phyloP scores from a whole-genome alignment of 2,329 filamentous ascomycete species.

The Arachnopeziza araneosa region DNA sequence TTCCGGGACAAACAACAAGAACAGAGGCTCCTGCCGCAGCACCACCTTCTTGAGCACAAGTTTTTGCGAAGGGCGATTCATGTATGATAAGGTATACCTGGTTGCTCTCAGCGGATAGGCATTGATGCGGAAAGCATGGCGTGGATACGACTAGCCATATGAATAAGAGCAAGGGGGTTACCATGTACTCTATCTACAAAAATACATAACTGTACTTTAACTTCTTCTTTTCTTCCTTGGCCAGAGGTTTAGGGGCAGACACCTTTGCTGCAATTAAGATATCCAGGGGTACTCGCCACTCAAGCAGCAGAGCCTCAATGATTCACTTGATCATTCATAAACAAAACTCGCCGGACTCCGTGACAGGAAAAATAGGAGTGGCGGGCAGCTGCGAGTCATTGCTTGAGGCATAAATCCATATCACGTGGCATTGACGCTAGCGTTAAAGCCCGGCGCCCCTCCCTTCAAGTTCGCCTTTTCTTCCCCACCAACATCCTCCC shows the following conservation, averaged over 20 bases:
- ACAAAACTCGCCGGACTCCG: not conserved
- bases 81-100: slow-evolving; percentile 4
- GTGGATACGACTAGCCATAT: not conserved
- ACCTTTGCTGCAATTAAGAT: no score
- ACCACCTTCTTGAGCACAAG: slow-evolving; percentile 27
- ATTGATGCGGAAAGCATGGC: not conserved
- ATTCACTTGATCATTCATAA: not conserved
- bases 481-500: not conserved
- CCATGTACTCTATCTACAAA: no score
- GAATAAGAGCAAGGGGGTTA: no score
- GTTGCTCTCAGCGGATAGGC: not conserved
- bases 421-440: not conserved
- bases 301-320: not conserved
- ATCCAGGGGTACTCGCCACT: no score
- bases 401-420: not conserved
- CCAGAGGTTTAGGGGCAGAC: no score
- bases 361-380: not conserved
- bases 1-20: slow-evolving; percentile 32
- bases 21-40: slow-evolving; percentile 44
- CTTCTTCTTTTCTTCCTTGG: no score
- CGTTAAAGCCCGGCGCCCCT: not conserved
- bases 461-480: not conserved
- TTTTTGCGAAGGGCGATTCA: not conserved
- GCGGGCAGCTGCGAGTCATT: not conserved
- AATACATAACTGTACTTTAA: no score